phyloP scores from a whole-genome alignment of 352 stramenopile genomes.

The Globisporangium alternatum region DNA sequence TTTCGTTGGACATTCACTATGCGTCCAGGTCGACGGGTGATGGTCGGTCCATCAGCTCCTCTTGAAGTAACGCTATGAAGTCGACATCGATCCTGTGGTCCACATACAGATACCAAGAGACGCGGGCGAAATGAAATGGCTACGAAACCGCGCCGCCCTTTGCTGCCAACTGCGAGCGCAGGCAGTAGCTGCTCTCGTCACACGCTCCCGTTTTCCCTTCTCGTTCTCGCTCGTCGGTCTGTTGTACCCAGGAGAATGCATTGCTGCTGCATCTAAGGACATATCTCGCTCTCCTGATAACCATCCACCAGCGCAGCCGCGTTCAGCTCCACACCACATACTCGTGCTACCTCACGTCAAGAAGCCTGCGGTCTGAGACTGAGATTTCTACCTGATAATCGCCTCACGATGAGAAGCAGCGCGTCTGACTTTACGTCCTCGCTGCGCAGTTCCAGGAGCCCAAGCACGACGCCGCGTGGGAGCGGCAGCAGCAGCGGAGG shows the following conservation, averaged over 20 bases:
- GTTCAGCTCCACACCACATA: too few species aligned
- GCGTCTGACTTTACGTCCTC: constrained; percentile 32
- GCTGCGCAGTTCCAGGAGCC: constrained; percentile 26
- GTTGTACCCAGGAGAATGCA: too few species aligned
- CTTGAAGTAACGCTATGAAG: constrained; percentile 3
- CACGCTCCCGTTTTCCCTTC: too few species aligned
- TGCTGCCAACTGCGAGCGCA: too few species aligned
- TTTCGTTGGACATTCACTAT: neutral
- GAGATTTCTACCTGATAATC: too few species aligned
- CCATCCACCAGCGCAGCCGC: too few species aligned
- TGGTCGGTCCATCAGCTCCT: neutral
- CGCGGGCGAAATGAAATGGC: constrained; percentile 6
- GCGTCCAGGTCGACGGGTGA: neutral
- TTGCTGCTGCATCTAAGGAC: too few species aligned
- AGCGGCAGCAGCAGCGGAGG: constrained; percentile 1
- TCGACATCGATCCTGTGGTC: neutral
- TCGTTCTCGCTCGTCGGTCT: too few species aligned
- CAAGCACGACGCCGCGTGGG: constrained; percentile 20
- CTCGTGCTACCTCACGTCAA: too few species aligned
- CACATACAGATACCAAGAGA: neutral
- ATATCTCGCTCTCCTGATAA: too few species aligned
- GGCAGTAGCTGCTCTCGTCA: too few species aligned
- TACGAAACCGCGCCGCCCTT: constrained; percentile 6
- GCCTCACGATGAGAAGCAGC: constrained; percentile 13
- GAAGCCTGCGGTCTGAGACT: too few species aligned